Base-by-base conservation (phyloP, 2,329 filamentous ascomycete species). In the Arthrobotrys sphaeroides region DNA sequence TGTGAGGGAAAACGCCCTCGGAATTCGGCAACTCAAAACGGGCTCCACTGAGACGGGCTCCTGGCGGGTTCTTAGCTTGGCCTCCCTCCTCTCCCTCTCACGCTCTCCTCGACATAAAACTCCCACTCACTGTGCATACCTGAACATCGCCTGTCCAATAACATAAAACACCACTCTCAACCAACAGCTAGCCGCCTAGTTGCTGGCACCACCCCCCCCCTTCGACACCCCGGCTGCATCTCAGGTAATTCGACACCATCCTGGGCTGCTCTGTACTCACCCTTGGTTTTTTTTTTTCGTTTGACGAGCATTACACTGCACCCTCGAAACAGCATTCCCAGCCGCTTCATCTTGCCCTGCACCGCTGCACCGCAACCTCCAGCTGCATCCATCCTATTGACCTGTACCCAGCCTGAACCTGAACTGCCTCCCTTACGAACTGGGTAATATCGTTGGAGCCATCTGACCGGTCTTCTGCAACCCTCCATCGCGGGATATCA, bases 291-390 rank as follows among this genome's bases (percentile, higher is more conserved):
- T 18, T 64, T 51, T 49, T 61, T 66, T 26, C 43, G 43, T 18
- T 62, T 49, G 53, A 10, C 43, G 55, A 55, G 24, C 13, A 33
- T 12, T 26, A 22, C 60, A 38, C 59, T 31, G 38, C 57, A 18
- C 38, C 24, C 42, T 57, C 62, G 36, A 60, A 67, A 47, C 70
- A 74, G 62, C 42, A 62, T 59, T 61, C 45, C 61, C 62, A 67
- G 55, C 61, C 70, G 61, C 61, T 24, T 55, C 49, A 55, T 65
- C 62, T 42, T 57, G 36, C 47, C 49, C 66, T 42, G 45, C 38
- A 64, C 45, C 59, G 43, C 49, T 59, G 45, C 45, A 55, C 20
- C 45, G 28, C 18, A 16, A 59, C 51, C 40, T 49, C 65, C 26
- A 59, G 38, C 45, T 43, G 24, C 55, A 26, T 22, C 53, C 10